phyloP scores from a whole-genome alignment of 139 green algal species.

The Chloropicon primus region DNA sequence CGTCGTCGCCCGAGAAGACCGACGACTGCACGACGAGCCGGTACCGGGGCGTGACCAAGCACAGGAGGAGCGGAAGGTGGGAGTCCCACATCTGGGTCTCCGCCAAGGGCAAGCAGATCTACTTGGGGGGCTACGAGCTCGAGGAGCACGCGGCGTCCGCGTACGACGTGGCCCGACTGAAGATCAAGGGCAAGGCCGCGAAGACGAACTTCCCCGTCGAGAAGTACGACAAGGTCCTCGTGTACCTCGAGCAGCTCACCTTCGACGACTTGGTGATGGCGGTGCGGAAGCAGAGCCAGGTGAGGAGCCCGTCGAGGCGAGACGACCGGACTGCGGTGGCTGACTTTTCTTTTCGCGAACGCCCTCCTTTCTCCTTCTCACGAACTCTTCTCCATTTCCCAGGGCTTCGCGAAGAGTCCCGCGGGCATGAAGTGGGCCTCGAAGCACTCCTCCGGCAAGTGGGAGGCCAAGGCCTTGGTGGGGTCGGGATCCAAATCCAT shows the following conservation, averaged over 20 bases:
- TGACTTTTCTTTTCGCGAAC: no score
- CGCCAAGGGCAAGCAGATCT: slow-evolving; percentile 59
- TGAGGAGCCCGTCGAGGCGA: not conserved
- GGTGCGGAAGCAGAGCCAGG: not conserved
- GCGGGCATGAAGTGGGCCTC: not conserved
- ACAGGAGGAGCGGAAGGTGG: slow-evolving; percentile 46
- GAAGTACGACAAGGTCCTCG: not conserved
- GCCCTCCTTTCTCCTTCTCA: not conserved
- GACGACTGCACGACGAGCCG: not conserved
- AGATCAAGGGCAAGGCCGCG: slow-evolving; percentile 45
- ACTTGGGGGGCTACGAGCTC: slow-evolving; percentile 36
- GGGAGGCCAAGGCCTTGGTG: not conserved
- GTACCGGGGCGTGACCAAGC: slow-evolving; percentile 62
- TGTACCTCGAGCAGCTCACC: not conserved
- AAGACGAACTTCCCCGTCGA: slow-evolving; percentile 53
- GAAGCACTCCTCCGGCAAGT: not conserved
- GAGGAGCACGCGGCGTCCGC: slow-evolving; percentile 81
- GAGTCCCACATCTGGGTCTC: slow-evolving; percentile 75
- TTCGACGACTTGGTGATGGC: not conserved
- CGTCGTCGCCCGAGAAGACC: no score
- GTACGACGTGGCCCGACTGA: slow-evolving; percentile 75
- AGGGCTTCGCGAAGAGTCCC: not conserved
- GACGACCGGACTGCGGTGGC: no score
- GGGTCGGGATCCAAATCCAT: not conserved
- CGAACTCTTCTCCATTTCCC: not conserved